Base-by-base conservation (phyloP, 805 yeast species). In the Candida ficus region DNA sequence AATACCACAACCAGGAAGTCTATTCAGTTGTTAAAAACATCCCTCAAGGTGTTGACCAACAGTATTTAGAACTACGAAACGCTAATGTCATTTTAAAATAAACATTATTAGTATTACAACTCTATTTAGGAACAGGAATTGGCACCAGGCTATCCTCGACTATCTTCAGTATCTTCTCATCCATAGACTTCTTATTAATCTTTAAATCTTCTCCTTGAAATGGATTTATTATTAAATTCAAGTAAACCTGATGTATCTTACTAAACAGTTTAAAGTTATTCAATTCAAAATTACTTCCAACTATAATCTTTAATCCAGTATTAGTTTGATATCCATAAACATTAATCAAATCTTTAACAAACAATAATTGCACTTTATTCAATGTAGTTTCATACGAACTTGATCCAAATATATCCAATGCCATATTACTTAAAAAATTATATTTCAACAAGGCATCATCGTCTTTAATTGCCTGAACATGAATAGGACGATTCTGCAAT, bases 11-110 rank as follows among this genome's bases (percentile, higher is more conserved):
- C 58, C 78, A 78, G 38, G 97, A 91, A 61, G 81, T 91, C 23
- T 90, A 78, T 60, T 85, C 81, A 35, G 69, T 83, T 27, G 83
- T 87, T 27, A 78, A 78, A 58, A 77, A 78, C 47, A 77, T 91
- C 79, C 82, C 89, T 1, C 86, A 95, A 3, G 96, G 96, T 19
- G 83, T 84, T 22, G 97, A 91, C 62, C 98, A 91, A 63, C 95
- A 89, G 61, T 91, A 89, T 58, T 68, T 91, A 56, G 84, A 84
- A 48, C 67, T 91, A 45, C 73, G 98, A 52, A 87, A 85, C 39
- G 98, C 96, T 29, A 85, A 91, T 58, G 88, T 90, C 14, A 77
- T 91, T 8, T 68, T 90, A 58, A 80, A 84, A 58, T 78, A 50
- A 37, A 20, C 14, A 35, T 29, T 12, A 7, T 21, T 16, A 10